Base-by-base conservation (phyloP, 352 stramenopile species). In the Pythium phragmiticola region DNA sequence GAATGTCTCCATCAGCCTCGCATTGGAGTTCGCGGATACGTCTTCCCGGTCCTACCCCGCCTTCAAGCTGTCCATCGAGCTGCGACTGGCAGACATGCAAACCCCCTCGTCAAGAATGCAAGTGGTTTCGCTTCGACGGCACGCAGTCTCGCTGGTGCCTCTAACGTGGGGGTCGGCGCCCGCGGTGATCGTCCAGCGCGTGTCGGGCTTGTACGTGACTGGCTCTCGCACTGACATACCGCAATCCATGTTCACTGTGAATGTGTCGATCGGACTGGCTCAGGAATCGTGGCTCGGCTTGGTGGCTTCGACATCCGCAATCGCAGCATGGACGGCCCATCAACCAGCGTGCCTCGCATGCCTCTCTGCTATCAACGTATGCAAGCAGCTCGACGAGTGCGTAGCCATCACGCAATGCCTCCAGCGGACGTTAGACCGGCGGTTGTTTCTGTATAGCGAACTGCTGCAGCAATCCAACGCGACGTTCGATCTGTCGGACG, bases 371-470 rank as follows among this genome's bases (percentile, higher is more conserved):
- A 48, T 70, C 12, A 37, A 61, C 3, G 28, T 6, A 3, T 70
- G 64, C 28, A 48, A n/a, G 9, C 50, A 60, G 17, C 41, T 47
- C 11, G 19, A 41, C 12, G 64, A 70, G 33, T 70, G 64, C 37
- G 23, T 23, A 13, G 34, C 57, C 2, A 65, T 70, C n/a, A 45
- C 34, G 16, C 28, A 54, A 17, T 70, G 64, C 36, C 56, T 65
- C 26, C 50, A 47, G 2, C 19, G 45, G 12, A 9, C 34, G 6
- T 6, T 63, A 7, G 51, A 62, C 34, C 16, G 51, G 8, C 42
- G 34, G 9, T 14, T 49, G 16, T 16, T 61, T 0, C 19, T 60
- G 8, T 61, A 53, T 36, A 52, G 45, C 7, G 53, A 60, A 21
- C 17, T 61, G 11, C 36, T 68, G 7, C 36, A 58, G 26, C 23